A percentile compares a stretch with the other conserved stretches of the same genome.
These are phyloP conservation scores for Corniculantispora saksenae DNA, from an alignment of 2,329 filamentous ascomycete species.

Conservation along the genomic window DNA sequence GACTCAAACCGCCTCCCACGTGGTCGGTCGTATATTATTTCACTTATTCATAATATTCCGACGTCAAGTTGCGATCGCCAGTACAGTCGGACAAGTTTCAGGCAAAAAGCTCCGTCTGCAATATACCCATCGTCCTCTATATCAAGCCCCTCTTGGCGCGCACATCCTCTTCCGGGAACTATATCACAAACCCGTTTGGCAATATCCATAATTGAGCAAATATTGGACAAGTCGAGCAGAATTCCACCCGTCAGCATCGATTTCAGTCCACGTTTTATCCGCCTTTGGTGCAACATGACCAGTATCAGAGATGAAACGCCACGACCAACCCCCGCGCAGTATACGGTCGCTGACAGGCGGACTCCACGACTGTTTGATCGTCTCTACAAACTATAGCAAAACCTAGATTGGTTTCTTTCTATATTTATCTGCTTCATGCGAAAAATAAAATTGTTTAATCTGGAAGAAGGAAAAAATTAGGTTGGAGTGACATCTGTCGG, in stretches of 20 bases:
- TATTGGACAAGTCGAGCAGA: background rate
- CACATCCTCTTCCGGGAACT: too few relatives aligned
- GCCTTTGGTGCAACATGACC: background rate
- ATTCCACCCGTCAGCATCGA: background rate
- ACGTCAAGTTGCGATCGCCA: too few relatives aligned
- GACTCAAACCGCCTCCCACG: too few relatives aligned
- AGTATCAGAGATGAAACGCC: constrained; percentile 14
- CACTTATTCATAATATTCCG: background rate
- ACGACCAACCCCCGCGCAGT: background rate
- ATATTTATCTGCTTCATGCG: background rate
- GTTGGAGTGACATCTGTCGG: too few relatives aligned
- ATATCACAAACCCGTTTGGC: background rate
- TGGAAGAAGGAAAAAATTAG: too few relatives aligned
- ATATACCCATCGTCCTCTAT: background rate
- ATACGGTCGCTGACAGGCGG: background rate
- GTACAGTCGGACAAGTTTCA: background rate
- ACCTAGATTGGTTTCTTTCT: background rate
- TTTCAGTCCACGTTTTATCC: background rate
- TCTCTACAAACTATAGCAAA: background rate
- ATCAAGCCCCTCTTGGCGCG: background rate
- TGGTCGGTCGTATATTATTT: background rate
- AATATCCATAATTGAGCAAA: background rate
- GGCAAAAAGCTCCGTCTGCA: background rate
- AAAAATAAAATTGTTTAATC: too few relatives aligned
- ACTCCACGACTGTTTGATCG: background rate